A percentile compares a stretch with the other conserved stretches of the same genome.
phyloP scores from a whole-genome alignment of 371 early-diverging fungal genomes.

The Mortierella sp. region DNA sequence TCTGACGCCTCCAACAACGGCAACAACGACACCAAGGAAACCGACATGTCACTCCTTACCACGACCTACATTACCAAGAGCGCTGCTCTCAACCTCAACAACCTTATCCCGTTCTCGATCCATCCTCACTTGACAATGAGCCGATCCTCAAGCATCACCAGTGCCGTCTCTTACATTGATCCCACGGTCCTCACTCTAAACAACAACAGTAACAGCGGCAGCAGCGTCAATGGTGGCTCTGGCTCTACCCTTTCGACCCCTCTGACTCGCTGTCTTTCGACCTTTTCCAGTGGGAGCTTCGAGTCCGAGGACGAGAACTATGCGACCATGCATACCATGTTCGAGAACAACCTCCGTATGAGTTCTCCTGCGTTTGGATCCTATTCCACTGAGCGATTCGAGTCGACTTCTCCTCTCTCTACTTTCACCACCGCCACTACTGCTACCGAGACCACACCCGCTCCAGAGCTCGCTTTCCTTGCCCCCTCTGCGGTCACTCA shows the following conservation, averaged over 20 bases:
- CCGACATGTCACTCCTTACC: constrained; percentile 16
- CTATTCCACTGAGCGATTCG: background rate
- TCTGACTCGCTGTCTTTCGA: constrained; percentile 12
- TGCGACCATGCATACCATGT: constrained; percentile 12
- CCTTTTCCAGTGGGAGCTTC: constrained; percentile 7
- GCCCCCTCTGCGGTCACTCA: background rate
- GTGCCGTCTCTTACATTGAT: constrained; percentile 23
- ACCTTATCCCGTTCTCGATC: constrained; percentile 19
- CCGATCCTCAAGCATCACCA: constrained; percentile 24
- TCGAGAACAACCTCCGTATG: constrained; percentile 17
- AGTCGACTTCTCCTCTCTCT: background rate
- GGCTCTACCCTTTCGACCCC: constrained; percentile 6
- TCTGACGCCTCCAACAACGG: background rate
- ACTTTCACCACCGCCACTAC: background rate
- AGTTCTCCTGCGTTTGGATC: constrained; percentile 6
- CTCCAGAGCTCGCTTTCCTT: background rate
- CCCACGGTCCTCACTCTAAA: constrained; percentile 25
- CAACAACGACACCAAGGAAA: background rate
- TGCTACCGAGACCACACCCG: background rate
- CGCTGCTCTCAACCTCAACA: constrained; percentile 12
- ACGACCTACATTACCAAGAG: background rate
- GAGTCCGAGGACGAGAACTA: constrained; percentile 25
- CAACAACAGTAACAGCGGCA: background rate
- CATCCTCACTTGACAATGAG: constrained; percentile 7
- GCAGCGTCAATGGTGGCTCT: background rate